Conservation (phyloP, 176 grass and related monocot genomes). For the Eleusine indica region DNA sequence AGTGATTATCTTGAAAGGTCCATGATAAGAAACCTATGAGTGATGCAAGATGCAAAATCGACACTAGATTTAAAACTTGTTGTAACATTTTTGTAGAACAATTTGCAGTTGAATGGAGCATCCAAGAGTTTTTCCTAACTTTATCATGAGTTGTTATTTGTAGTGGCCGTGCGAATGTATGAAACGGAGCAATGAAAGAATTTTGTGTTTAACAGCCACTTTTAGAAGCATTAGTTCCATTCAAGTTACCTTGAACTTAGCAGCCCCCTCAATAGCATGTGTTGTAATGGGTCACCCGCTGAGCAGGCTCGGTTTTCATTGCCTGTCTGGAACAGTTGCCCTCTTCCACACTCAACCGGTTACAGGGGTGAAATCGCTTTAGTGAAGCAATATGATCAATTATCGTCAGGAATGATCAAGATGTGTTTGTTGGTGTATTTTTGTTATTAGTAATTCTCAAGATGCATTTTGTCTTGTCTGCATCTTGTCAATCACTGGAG, state of each 20-base stretch:
- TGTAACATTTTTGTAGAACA: not conserved
- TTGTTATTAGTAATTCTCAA: too few relatives aligned
- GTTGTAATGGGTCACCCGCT: not conserved
- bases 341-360: too few relatives aligned
- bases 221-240: not conserved
- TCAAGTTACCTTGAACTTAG: not conserved
- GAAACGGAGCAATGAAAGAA: not conserved
- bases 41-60: not conserved
- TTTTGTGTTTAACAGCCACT: not conserved
- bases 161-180: not conserved
- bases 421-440: too few relatives aligned
- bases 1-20: not conserved
- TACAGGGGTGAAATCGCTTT: too few relatives aligned
- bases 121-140: not conserved
- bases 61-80: not conserved
- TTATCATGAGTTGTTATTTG: not conserved
- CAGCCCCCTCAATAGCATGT: not conserved
- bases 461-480: too few relatives aligned
- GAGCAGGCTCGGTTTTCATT: not conserved
- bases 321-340: too few relatives aligned
- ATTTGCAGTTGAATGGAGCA: not conserved
- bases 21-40: not conserved
- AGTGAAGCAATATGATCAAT: too few relatives aligned
- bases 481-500: too few relatives aligned
- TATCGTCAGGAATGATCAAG: not conserved